These are phyloP conservation scores for Pyronema domesticum DNA, from an alignment of 495 filamentous ascomycete genomes.

Conservation along the genomic window DNA sequence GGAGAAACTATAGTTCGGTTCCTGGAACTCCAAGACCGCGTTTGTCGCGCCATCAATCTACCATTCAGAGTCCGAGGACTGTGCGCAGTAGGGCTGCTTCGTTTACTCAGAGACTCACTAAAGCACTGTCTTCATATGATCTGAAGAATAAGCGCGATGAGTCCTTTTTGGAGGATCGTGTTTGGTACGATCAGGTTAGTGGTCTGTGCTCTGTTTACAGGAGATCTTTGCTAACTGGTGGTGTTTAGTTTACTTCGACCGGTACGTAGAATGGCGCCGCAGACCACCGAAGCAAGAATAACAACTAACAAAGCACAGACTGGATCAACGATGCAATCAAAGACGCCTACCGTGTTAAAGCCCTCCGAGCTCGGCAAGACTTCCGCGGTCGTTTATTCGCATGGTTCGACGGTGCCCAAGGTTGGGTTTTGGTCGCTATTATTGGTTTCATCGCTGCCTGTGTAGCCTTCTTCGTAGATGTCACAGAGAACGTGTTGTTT, in stretches of 20 bases:
- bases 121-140: slow-evolving; percentile 19
- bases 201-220: not conserved
- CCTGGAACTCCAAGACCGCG: slow-evolving; percentile 20
- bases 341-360: slow-evolving; percentile 74
- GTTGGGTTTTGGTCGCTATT: slow-evolving; percentile 83
- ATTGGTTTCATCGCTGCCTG: slow-evolving; percentile 76
- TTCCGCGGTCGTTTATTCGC: slow-evolving; percentile 59
- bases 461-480: slow-evolving; percentile 76
- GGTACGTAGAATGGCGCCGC: slow-evolving; percentile 5
- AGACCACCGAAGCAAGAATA: not conserved
- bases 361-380: slow-evolving; percentile 63
- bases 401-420: slow-evolving; percentile 75
- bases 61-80: slow-evolving; percentile 4
- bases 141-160: slow-evolving; percentile 14
- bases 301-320: slow-evolving; percentile 31
- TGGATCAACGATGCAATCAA: slow-evolving; percentile 98
- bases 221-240: not conserved
- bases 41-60: slow-evolving; percentile 20
- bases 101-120: slow-evolving; percentile 21
- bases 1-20: slow-evolving; percentile 15
- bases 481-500: slow-evolving; percentile 67
- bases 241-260: slow-evolving; percentile 61
- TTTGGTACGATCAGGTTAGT: slow-evolving; percentile 79
- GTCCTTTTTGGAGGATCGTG: slow-evolving; percentile 52
- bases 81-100: slow-evolving; percentile 16